Percentiles rank a stretch among this genome's conserved stretches.
Conservation (phyloP, 1,284 basidiomycete species). For the Trichosporon faecale region DNA sequence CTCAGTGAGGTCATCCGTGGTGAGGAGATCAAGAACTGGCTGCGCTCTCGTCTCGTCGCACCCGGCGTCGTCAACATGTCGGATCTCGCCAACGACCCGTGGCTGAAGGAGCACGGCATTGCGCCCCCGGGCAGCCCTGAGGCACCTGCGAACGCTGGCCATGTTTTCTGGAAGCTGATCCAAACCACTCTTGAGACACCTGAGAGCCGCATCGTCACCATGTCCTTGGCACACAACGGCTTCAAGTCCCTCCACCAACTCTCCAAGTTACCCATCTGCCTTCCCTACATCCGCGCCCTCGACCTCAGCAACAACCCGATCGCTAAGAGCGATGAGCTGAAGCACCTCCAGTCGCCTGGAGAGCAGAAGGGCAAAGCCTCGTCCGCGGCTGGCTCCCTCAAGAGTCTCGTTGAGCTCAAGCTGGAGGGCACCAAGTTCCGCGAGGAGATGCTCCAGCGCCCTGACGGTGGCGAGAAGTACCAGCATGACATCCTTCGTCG, state of each 20-base stretch:
- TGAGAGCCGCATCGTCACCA: slow-evolving; percentile 39
- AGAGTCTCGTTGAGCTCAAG: slow-evolving; percentile 46
- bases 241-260: slow-evolving; percentile 39
- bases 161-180: slow-evolving; percentile 46
- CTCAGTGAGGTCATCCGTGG: slow-evolving; percentile 36
- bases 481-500: slow-evolving; percentile 48
- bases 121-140: slow-evolving; percentile 44
- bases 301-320: slow-evolving; percentile 49
- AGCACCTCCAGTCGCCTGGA: slow-evolving; percentile 34
- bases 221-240: slow-evolving; percentile 46
- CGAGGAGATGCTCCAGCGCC: slow-evolving; percentile 32
- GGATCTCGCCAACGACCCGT: slow-evolving; percentile 38
- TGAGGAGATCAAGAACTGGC: slow-evolving; percentile 47
- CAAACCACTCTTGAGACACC: slow-evolving; percentile 37
- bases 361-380: slow-evolving; percentile 46
- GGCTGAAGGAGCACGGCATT: slow-evolving; percentile 44
- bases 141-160: slow-evolving; percentile 38
- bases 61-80: slow-evolving; percentile 47
- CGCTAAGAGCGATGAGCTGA: slow-evolving; percentile 31
- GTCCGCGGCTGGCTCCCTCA: slow-evolving; percentile 38
- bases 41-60: slow-evolving; percentile 34
- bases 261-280: slow-evolving; percentile 32
- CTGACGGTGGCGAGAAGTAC: slow-evolving; percentile 38
- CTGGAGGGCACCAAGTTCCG: slow-evolving; percentile 41
- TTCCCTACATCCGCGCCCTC: slow-evolving; percentile 48